Evolutionary conservation across 441 rosid species (phyloP).

Genomic region (Iberis amara): DNA sequence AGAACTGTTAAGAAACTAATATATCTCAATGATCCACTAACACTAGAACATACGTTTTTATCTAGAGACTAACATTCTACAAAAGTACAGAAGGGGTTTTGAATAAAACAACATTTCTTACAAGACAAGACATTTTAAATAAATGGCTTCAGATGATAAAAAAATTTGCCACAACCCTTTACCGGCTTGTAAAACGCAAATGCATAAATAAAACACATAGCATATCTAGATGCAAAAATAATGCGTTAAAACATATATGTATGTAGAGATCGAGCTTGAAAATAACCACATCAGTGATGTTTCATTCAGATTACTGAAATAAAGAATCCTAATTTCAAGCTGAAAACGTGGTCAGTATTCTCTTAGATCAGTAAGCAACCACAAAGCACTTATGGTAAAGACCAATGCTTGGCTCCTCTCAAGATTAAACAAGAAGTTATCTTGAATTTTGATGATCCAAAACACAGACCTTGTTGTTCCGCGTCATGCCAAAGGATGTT

Average conservation of each 20-base stretch:
- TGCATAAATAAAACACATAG: conserved; percentile 6
- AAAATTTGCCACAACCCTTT: conserved; percentile 1
- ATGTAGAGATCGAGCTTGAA: conserved; percentile 16
- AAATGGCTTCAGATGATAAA: not conserved
- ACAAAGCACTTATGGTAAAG: conserved; percentile 10
- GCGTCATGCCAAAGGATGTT: conserved; percentile 90
- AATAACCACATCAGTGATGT: not conserved
- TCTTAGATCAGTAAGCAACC: conserved; percentile 12
- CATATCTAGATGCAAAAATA: conserved; percentile 10
- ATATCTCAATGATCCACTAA: conserved; percentile 7
- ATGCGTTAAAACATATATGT: conserved; percentile 7
- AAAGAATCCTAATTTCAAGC: not conserved
- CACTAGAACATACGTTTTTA: conserved; percentile 10
- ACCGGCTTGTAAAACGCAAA: conserved; percentile 14
- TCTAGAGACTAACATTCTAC: conserved; percentile 14
- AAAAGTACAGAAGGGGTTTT: conserved; percentile 10
- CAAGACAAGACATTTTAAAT: conserved; percentile 8
- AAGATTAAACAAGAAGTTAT: not conserved
- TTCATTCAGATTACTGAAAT: not conserved
- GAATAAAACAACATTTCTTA: not conserved
- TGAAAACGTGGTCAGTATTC: conserved; percentile 13
- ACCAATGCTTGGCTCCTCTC: conserved; percentile 17
- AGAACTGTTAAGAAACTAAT: not conserved
- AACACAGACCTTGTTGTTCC: conserved; percentile 82
- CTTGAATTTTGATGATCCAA: conserved; percentile 14